Conservation (phyloP, 495 filamentous ascomycete species). For the Aspergillus olivimuriae region DNA sequence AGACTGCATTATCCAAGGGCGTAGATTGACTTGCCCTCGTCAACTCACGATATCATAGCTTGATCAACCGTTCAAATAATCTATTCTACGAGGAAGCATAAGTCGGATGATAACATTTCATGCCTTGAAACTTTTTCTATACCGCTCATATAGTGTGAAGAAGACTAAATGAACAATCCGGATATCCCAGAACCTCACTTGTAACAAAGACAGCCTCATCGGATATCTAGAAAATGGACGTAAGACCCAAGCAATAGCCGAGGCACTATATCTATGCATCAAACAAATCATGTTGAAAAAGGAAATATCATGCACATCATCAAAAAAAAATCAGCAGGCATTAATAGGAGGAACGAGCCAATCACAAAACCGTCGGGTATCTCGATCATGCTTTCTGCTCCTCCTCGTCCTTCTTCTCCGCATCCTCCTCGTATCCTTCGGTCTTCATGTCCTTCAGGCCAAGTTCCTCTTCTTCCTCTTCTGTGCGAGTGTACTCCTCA, state of each 20-base stretch:
- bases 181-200: conserved; percentile 12
- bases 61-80: too few relatives aligned
- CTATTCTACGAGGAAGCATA: too few relatives aligned
- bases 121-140: conserved; percentile 5
- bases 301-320: conserved; percentile 25
- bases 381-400: conserved; percentile 20
- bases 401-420: conserved; percentile 23
- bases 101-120: too few relatives aligned
- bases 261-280: conserved; percentile 16
- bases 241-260: conserved; percentile 2
- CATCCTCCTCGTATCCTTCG: conserved; percentile 70
- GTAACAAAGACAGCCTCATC: conserved; percentile 12
- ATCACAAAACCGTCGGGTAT: conserved; percentile 6
- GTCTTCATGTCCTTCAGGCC: conserved; percentile 89
- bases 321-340: conserved; percentile 17
- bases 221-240: conserved; percentile 21
- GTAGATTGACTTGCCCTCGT: too few relatives aligned
- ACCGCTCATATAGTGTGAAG: neutral
- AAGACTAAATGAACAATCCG: conserved; percentile 3
- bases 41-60: too few relatives aligned
- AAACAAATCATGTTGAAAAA: conserved; percentile 14
- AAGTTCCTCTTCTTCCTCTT: conserved; percentile 86
- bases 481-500: conserved; percentile 82
- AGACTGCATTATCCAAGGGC: too few relatives aligned
- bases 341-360: conserved; percentile 9